phyloP scores from a whole-genome alignment of 176 grass and related monocot genomes.

The Oropetium thomaeum region DNA sequence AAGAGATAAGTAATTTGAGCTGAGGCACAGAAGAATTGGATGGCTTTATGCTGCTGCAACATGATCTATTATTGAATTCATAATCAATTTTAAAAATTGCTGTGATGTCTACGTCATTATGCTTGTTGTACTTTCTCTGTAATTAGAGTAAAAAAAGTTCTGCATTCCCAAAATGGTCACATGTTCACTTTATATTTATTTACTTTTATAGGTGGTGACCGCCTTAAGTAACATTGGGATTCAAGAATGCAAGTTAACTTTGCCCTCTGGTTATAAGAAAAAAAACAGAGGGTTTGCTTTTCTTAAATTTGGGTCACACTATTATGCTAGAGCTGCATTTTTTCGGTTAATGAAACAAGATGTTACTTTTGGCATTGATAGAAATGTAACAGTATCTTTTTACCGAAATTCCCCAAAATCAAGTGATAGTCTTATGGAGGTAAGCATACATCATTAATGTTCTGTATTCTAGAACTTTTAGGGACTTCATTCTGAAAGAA shows the following conservation, averaged over 20 bases:
- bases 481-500: not conserved
- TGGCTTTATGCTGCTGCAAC: not conserved
- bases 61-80: not conserved
- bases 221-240: constrained; percentile 61
- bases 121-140: not conserved
- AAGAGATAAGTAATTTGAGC: not conserved
- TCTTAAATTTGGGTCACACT: constrained; percentile 53
- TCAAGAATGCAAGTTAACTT: constrained; percentile 44
- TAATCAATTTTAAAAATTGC: not conserved
- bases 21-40: not conserved
- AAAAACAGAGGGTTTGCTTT: constrained; percentile 65
- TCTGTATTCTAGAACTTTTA: not conserved
- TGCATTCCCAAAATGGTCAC: constrained; percentile 11
- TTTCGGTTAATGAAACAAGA: constrained; percentile 52
- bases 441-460: constrained; percentile 31
- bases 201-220: constrained; percentile 43
- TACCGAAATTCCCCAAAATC: constrained; percentile 32
- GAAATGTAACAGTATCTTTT: constrained; percentile 68
- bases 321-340: constrained; percentile 59
- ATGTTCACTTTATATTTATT: constrained; percentile 27
- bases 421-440: constrained; percentile 54
- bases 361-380: constrained; percentile 49
- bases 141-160: not conserved
- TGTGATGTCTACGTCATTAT: too few relatives aligned
- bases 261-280: constrained; percentile 44